phyloP scores from a whole-genome alignment of 2,329 filamentous ascomycete genomes.

The Verticillium zaregamsianum region DNA sequence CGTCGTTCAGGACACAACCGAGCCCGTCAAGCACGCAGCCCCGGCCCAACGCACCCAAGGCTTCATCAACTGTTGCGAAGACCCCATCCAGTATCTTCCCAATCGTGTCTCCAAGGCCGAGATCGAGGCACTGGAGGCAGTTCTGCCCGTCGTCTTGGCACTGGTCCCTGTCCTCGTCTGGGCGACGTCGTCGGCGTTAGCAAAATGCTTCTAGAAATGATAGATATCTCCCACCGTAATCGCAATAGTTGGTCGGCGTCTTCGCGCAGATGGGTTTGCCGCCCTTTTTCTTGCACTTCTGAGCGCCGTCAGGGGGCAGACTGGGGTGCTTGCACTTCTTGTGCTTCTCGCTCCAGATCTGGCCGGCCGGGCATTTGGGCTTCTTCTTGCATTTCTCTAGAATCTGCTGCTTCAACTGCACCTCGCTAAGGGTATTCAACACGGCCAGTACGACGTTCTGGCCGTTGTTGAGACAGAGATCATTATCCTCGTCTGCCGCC shows the following conservation, averaged over 20 bases:
- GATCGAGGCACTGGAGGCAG: not conserved
- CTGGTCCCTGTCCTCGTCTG: not conserved
- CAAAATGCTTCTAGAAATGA: too few relatives aligned
- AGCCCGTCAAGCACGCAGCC: not conserved
- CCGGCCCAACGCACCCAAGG: not conserved
- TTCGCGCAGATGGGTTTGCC: not conserved
- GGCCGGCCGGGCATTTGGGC: not conserved
- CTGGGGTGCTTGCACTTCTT: constrained; percentile 1
- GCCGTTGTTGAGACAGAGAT: not conserved
- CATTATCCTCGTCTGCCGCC: not conserved
- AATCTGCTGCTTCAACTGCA: not conserved
- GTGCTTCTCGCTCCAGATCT: not conserved
- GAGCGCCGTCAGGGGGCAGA: not conserved
- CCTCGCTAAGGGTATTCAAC: not conserved
- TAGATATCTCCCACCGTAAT: not conserved
- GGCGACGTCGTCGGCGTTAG: not conserved
- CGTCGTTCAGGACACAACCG: not conserved
- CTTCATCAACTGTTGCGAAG: not conserved
- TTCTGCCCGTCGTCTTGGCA: not conserved
- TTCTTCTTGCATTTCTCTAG: constrained; percentile 1
- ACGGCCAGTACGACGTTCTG: not conserved
- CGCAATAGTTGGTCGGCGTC: not conserved
- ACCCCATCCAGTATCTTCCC: not conserved
- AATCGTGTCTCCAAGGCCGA: not conserved
- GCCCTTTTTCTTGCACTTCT: not conserved